Evolutionary conservation across 495 filamentous ascomycete species (phyloP).

Genomic region (Jackrogersella minutella): DNA sequence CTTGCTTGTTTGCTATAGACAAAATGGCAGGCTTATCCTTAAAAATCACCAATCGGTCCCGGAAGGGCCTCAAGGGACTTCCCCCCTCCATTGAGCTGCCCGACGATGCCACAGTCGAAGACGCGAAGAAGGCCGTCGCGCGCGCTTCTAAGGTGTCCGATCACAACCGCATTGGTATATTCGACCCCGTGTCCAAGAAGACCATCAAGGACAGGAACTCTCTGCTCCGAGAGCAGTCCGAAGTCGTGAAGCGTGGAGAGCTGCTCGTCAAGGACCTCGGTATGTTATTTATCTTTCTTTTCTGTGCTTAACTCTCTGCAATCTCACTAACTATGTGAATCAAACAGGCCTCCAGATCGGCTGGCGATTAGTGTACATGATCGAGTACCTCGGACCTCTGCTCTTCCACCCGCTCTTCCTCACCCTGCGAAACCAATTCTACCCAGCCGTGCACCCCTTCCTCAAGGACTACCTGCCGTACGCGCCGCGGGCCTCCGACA

Average conservation of each 20-base stretch:
- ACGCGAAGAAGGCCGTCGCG: conserved; percentile 61
- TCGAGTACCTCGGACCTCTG: conserved; percentile 96
- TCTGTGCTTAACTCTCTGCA: neutral
- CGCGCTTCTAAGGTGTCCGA: conserved; percentile 55
- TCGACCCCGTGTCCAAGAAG: conserved; percentile 73
- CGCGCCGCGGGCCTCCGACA: conserved; percentile 18
- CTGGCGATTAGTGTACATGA: conserved; percentile 92
- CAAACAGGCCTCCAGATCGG: conserved; percentile 82
- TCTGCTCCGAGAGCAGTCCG: conserved; percentile 65
- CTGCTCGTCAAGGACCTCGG: conserved; percentile 94
- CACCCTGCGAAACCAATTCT: conserved; percentile 76
- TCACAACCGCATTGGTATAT: conserved; percentile 71
- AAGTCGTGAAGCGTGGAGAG: conserved; percentile 71
- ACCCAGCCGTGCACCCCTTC: conserved; percentile 64
- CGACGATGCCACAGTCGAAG: conserved; percentile 66
- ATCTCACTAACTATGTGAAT: neutral
- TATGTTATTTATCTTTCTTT: conserved; percentile 50
- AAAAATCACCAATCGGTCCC: conserved; percentile 54
- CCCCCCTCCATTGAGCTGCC: conserved; percentile 71
- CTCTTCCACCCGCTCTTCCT: conserved; percentile 81
- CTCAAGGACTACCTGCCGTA: conserved; percentile 49
- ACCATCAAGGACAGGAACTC: conserved; percentile 65
- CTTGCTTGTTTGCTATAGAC: neutral
- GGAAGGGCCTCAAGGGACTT: conserved; percentile 71
- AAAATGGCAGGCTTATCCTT: conserved; percentile 51